These are phyloP conservation scores for Rosa chinensis DNA, from an alignment of 306 rosid species.

Conservation along the genomic window DNA sequence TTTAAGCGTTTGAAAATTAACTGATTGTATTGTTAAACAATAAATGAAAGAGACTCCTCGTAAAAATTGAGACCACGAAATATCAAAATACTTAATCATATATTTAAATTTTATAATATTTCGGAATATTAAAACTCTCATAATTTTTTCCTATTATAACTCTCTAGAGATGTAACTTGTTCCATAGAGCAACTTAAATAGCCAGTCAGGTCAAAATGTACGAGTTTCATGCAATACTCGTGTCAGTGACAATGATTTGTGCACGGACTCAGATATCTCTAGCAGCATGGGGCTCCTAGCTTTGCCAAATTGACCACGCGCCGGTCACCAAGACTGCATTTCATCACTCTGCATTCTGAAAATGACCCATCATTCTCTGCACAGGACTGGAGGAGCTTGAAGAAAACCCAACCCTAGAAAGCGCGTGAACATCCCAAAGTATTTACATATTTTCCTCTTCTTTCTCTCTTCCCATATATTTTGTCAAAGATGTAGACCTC, in stretches of 20 bases:
- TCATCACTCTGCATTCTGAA: neutral
- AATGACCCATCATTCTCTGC: neutral
- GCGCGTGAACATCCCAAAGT: neutral
- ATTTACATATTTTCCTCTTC: neutral
- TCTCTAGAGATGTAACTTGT: no score
- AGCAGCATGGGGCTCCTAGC: neutral
- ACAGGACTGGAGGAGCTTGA: neutral
- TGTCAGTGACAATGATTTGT: conserved; percentile 14
- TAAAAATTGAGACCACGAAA: no score
- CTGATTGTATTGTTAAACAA: no score
- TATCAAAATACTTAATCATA: no score
- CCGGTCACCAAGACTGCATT: neutral
- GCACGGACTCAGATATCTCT: neutral
- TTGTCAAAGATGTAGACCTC: neutral
- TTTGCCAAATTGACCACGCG: conserved; percentile 1
- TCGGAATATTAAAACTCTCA: no score
- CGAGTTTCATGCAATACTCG: neutral
- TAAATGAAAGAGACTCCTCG: no score
- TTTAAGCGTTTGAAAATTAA: no score
- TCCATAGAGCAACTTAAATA: no score
- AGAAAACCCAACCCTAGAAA: neutral
- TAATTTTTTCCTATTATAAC: no score
- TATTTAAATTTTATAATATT: no score
- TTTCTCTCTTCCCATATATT: neutral
- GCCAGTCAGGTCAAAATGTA: neutral